phyloP scores from a whole-genome alignment of 345 rosid genomes.

The Gynandropsis gynandra region DNA sequence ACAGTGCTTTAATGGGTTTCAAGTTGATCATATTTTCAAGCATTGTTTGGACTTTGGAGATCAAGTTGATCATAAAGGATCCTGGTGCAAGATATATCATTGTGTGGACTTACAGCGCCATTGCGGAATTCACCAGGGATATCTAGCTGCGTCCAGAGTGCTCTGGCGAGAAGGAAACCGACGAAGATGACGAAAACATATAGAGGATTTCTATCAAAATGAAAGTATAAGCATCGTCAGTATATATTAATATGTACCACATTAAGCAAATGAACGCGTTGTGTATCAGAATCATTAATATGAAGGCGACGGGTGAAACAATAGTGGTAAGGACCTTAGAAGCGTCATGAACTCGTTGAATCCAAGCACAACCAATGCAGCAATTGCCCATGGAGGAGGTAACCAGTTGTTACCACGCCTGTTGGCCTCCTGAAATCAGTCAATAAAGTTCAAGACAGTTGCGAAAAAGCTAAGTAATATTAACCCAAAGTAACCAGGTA shows the following conservation, averaged over 20 bases:
- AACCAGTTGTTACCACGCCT: conserved; percentile 81
- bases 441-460: neutral
- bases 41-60: neutral
- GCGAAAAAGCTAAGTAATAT: neutral
- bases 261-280: no score
- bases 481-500: neutral
- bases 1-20: neutral
- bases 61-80: no score
- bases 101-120: conserved; percentile 70
- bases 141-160: conserved; percentile 89
- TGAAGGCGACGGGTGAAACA: neutral
- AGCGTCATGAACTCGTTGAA: conserved; percentile 97
- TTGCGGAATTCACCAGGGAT: conserved; percentile 77
- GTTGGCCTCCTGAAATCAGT: conserved; percentile 73
- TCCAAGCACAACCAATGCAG: conserved; percentile 70
- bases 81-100: neutral
- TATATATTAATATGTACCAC: no score
- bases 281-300: conserved; percentile 1
- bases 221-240: conserved; percentile 5
- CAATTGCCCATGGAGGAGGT: conserved; percentile 99
- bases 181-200: conserved; percentile 61
- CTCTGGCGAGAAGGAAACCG: conserved; percentile 57
- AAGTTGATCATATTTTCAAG: neutral
- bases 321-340: conserved; percentile 47
- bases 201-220: conserved; percentile 72